phyloP scores from a whole-genome alignment of 2,329 filamentous ascomycete genomes.

The Colletotrichum tofieldiae region DNA sequence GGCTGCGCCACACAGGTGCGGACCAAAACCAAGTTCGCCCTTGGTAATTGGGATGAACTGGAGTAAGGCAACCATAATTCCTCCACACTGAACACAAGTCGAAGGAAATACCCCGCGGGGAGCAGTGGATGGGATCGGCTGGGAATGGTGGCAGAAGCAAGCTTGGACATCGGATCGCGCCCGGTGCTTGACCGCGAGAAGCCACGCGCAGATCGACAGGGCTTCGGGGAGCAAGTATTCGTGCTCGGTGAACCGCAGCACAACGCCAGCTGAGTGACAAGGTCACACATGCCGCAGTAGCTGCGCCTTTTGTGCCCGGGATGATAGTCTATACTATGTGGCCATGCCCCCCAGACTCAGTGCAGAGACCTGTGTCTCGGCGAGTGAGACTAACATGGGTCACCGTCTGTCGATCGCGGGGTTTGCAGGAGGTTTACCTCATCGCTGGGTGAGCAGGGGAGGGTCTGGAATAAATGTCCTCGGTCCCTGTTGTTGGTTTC shows the following conservation, averaged over 20 bases:
- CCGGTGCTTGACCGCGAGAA: background rate
- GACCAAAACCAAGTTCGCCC: constrained; percentile 1
- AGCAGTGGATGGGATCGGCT: background rate
- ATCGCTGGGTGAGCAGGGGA: background rate
- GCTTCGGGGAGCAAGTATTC: background rate
- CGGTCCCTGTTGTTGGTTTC: background rate
- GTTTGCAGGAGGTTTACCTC: constrained; percentile 2
- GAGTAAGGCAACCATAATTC: background rate
- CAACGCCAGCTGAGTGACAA: background rate
- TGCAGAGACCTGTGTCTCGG: constrained; percentile 15
- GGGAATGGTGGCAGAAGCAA: constrained; percentile 5
- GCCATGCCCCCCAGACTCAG: constrained; percentile 23
- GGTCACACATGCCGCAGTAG: constrained; percentile 8
- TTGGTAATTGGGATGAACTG: constrained; percentile 12
- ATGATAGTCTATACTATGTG: constrained; percentile 14
- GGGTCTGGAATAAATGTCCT: constrained; percentile 9
- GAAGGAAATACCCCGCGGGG: constrained; percentile 9
- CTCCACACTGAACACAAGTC: constrained; percentile 8
- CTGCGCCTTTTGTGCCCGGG: constrained; percentile 21
- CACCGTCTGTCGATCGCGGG: constrained; percentile 20
- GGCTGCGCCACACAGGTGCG: constrained; percentile 23
- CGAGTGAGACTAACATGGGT: background rate
- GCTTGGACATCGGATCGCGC: constrained; percentile 6
- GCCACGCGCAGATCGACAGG: background rate
- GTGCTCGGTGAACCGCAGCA: background rate